Evolutionary conservation across 768 basidiomycete species (phyloP), one percentile per base, ranked within the genome.

Genomic region (Psilocybe sp.): DNA sequence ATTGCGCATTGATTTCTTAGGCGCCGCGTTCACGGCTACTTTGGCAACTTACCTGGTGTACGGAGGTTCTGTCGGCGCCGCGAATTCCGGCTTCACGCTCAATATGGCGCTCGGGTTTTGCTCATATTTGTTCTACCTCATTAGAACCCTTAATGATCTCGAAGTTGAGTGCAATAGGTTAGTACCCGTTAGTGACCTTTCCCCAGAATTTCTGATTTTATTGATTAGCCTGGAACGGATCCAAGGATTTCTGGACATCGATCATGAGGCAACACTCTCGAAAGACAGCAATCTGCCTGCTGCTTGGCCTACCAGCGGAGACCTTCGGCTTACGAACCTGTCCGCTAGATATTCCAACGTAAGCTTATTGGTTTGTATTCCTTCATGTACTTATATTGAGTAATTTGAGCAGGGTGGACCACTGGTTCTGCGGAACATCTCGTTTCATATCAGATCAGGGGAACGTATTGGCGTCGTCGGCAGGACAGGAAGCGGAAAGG

Each of bases 221-320:
- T 15, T 51, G 12, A 18, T 40, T 18, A 75, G 76, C 58, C 59
- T 76, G 31, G 91, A 94, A 59, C 86, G 92, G 49, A 83, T 93
- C 1, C 78, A 86, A 48, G 85, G 63, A 1, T 86, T 83, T 59
- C 61, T 84, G 18, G 60, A 69, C 31, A 82, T 84, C 52, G 82
- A 84, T 36, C 79, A 81, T 47, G 83, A 86, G 60, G 73, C 73
- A 4, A 64, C 67, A 47, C 52, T 71, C 0, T 69, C 70, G 0
- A 46, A 60, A 13, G 53, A 60, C 3, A 77, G 78, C 31, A 62
- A 64, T 18, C 84, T 84, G 4, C 83, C 85, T 1, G 84, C 84
- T 1, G 75, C 82, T 53, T 87, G 85, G 85, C 84, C 85, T 0
- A 68, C 78, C 4, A 79, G 77, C 11, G 85, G 85, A 12, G 66